Base-by-base conservation (phyloP, 2,329 filamentous ascomycete species). In the Fusarium anthophilum region DNA sequence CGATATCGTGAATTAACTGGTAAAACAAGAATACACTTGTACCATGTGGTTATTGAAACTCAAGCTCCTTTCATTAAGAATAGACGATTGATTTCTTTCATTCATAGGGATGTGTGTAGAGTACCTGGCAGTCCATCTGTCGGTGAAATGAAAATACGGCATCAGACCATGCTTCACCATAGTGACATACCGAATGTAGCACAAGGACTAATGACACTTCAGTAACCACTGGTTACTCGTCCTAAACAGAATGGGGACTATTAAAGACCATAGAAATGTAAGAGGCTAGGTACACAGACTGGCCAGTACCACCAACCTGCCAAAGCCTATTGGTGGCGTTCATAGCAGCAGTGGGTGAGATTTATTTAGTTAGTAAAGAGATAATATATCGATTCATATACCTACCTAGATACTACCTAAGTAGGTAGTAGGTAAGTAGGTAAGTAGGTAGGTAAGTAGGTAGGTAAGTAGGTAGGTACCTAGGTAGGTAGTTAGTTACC, bases 311-410 rank as follows among this genome's bases (percentile, higher is more conserved):
- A 43, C 48, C 50, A 30, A 71, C 32, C 32, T 35, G 32, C 32
- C 32, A 35, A 35, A 35, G 32, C 32, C 50, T 24, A 71, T 56
- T 54, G 54, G 58, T 58, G 61, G 41, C 45, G 50, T 51, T 54
- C 56, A 24, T 63, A 76, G 54, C 39, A 66, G 66, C 57, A 73
- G 58, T 62, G 60, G 54, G 70, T 66, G 62, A 65, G 32, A 35
- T 35, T 35, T 14, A 35, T 35, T 35, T 35, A 6, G 32, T 35
- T 35, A 14, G 32, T 14, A 35, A 35, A 35, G 32, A 35, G 60
- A 76, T 58, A 59, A 72, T 71, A 57, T 56, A 17, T 32, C 45
- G 61, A 66, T 61, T 54, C 50, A 61, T 66, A 57, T 44, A 13
- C 18, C 44, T 44, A 9, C 24, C 44, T 14, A 63, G 28, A 44